Base-by-base conservation (phyloP, 2,329 filamentous ascomycete genomes). In the Botrytis fragariae region DNA sequence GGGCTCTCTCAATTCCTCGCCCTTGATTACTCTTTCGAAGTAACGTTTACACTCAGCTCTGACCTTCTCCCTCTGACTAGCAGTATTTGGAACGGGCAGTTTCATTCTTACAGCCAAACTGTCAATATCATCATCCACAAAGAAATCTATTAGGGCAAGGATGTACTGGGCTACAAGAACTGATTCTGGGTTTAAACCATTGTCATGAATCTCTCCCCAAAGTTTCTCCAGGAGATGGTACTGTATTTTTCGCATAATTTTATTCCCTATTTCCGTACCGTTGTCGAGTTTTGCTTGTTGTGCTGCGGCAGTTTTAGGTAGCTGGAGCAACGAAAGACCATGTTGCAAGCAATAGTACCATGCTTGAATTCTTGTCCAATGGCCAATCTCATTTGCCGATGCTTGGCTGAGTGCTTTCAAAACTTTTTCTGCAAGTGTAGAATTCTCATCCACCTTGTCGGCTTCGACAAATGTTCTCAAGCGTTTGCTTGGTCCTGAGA, bases 311-410 rank as follows among this genome's bases (percentile, higher is more conserved):
- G 57, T 71, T 25, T 20, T 51, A 35, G 69, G 69, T 51, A 71
- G n/a, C 25, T 48, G 25, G 12, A 60, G 59, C 44, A 57, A 6
- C 9, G 18, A 25, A 37, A 71, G 35, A 1, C 59, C 44, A 29
- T 71, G 44, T 22, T 45, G 25, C 44, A 37, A 25, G 60, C 69
- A 71, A 37, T 51, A 71, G 39, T 71, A 45, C 69, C 69, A 64
- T 42, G 57, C 69, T 54, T 71, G 69, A 7, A 71, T 71, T 48
- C 69, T 63, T 57, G 69, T 71, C 69, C 69, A 71, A 12, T 63
- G 44, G 10, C 59, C 59, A 51, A 71, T 14, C n/a, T 69, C 54
- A 61, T 69, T 69, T 37, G 35, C 42, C 25, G 69, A 51, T 51
- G 60, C 44, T 64, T 54, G 59, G 44, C 32, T n/a, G 18, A 71